Evolutionary conservation across 169 alveolate species (phyloP), one percentile per base, ranked within the genome.

Genomic region (Cyclospora cayetanensis): DNA sequence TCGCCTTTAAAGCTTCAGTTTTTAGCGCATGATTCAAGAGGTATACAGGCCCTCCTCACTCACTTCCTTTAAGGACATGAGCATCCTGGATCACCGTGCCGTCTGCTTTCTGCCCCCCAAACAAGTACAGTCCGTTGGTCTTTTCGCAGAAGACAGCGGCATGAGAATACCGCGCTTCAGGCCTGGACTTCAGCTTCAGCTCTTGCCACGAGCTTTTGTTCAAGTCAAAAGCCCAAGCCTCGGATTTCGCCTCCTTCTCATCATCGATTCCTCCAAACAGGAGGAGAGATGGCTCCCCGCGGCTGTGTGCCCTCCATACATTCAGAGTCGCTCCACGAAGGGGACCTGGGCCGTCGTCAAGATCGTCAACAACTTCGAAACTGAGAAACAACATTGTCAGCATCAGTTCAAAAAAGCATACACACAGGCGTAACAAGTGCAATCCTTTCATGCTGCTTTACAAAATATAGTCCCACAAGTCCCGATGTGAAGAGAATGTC

Each of bases 151-250:
- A 31, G 50, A 55, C 42, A 9, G 46, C 7, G 12, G 89, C 42
- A 41, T 79, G 89, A 34, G 68, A 55, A 18, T 50, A 15, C 29
- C 89, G 68, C 12, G 89, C 74, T 12, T 29, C 29, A 34, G 89
- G 89, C 20, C 46, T 50, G n/a, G 68, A 46, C 11, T 25, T 43
- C 46, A 63, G 9, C 31, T 39, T 29, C 37, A 34, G 18, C 7
- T 39, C 25, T 29, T 46, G 4, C 91, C 91, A 84, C 46, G 22
- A 2, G 22, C 43, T 27, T 9, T 31, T 55, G 11, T 3, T 22
- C 63, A 60, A 15, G 43, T 88, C 77, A 35, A 88, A 88, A n/a
- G 27, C 52, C 93, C 93, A 88, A 42, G 93, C 15, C 65, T 88
- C 43, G 35, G 72, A 60, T 4, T 27, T 46, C 29, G 39, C 29